Conservation (phyloP, 1,284 basidiomycete genomes). For the Gomphus sp. region DNA sequence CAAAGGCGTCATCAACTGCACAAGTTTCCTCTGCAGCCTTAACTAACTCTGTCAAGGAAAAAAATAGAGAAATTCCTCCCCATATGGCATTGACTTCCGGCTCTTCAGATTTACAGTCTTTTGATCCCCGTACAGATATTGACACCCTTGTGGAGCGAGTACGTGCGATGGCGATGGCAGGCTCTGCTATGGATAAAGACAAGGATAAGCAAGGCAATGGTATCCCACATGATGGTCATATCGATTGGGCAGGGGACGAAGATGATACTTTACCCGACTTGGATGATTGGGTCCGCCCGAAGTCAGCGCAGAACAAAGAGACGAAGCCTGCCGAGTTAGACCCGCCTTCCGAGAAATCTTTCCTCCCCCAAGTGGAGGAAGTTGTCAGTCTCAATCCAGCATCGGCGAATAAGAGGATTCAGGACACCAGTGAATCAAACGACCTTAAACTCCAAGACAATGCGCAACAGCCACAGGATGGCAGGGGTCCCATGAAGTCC, state of each 20-base stretch:
- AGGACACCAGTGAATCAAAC: not conserved
- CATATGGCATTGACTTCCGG: slow-evolving; percentile 1
- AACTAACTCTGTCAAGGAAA: not conserved
- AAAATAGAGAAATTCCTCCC: slow-evolving; percentile 5
- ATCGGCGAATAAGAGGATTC: not conserved
- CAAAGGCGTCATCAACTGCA: not conserved
- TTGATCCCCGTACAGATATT: slow-evolving; percentile 31
- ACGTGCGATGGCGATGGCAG: slow-evolving; percentile 35
- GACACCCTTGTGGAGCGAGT: slow-evolving; percentile 65
- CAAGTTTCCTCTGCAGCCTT: slow-evolving; percentile 1
- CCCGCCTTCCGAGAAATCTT: not conserved
- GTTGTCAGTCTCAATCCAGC: not conserved
- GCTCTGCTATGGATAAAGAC: slow-evolving; percentile 44
- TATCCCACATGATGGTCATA: slow-evolving; percentile 58
- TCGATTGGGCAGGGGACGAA: slow-evolving; percentile 80
- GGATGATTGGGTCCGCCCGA: slow-evolving; percentile 59
- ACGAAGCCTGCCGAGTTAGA: not conserved
- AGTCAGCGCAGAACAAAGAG: not conserved
- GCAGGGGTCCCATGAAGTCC: not conserved
- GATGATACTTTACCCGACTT: slow-evolving; percentile 74
- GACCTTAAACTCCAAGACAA: not conserved
- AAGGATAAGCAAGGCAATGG: slow-evolving; percentile 31
- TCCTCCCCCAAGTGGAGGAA: not conserved
- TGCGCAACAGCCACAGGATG: not conserved
- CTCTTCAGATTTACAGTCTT: not conserved